Base-by-base conservation (phyloP, 345 rosid genomes). In the Lepidium africanum region DNA sequence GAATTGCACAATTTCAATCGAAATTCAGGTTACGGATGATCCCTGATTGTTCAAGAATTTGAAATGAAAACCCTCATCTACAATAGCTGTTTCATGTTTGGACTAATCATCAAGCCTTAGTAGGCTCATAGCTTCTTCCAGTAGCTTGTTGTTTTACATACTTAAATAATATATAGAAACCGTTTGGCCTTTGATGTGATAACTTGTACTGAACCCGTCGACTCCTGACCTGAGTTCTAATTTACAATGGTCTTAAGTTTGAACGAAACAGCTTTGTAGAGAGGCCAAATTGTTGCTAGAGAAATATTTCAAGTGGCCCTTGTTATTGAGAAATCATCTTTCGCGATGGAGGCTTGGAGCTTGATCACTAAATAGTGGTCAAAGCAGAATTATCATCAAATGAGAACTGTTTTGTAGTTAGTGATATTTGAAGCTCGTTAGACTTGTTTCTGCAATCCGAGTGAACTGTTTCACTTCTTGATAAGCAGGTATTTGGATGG, bases 401-500 rank as follows among this genome's bases (percentile, higher is more conserved):
- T 15, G 0, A 11, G 9, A 38, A n/a, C 37, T 46, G 25, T 47
- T 56, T 10, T 47, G 48, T 1, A 9, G 57, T 63, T 47, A 10
- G 40, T 12, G 35, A 41, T 35, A 6, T 9, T 40, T 58, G 72
- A 50, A 58, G 54, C 40, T 48, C 49, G 41, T 30, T 56, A 3
- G 32, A 58, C 47, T 30, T n/a, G 2, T 8, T 19, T 32, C 35
- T 17, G 41, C 55, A 7, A 64, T 65, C 21, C 0, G 3, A 23
- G 6, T 52, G 30, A 67, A 10, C 30, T 13, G 40, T 35, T 47
- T 40, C 14, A 16, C 37, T 71, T 71, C 33, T 70, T 63, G 51
- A 56, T 71, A 53, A 66, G 16, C 62, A 92, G 95, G 81, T 89
- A 89, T 69, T 60, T 71, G 78, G 91, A 92, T 73, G 96, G 96